Percentiles rank a stretch among this genome's conserved stretches.
These are phyloP conservation scores for Anethum foeniculum DNA, from an alignment of 140 eudicot genomes.

Conservation along the genomic window DNA sequence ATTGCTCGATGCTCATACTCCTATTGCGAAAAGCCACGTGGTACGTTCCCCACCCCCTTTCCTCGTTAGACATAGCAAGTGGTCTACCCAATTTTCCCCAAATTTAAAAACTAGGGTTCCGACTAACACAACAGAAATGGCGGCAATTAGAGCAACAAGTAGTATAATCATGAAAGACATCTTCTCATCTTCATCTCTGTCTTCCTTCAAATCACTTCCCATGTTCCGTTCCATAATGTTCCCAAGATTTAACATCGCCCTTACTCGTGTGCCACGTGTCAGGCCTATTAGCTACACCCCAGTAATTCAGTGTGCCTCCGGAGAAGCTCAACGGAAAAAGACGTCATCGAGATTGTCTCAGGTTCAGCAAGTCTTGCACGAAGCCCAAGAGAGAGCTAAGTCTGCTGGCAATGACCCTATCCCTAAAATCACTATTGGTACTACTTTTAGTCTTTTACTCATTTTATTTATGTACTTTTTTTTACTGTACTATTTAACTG, in stretches of 20 bases:
- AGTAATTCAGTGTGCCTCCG: constrained; percentile 38
- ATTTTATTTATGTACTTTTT: not conserved
- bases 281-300: constrained; percentile 32
- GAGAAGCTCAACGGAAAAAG: constrained; percentile 45
- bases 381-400: constrained; percentile 65
- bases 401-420: constrained; percentile 55
- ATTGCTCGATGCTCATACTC: too few relatives aligned
- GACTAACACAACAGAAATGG: constrained; percentile 27
- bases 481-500: not conserved
- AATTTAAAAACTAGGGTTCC: not conserved
- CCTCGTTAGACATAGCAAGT: not conserved
- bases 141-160: constrained; percentile 36
- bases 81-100: not conserved
- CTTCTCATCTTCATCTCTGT: constrained; percentile 23
- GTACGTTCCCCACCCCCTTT: not conserved
- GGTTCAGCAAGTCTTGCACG: constrained; percentile 55
- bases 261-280: constrained; percentile 21
- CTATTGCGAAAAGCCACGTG: not conserved
- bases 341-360: constrained; percentile 66
- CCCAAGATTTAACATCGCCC: constrained; percentile 5
- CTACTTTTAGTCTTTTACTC: not conserved
- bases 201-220: constrained; percentile 5
- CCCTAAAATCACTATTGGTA: constrained; percentile 67
- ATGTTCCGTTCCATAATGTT: constrained; percentile 12
- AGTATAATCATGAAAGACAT: constrained; percentile 20